These are phyloP conservation scores for Lasiodiplodia sp. DNA, from an alignment of 2,329 filamentous ascomycete species.

Conservation along the genomic window DNA sequence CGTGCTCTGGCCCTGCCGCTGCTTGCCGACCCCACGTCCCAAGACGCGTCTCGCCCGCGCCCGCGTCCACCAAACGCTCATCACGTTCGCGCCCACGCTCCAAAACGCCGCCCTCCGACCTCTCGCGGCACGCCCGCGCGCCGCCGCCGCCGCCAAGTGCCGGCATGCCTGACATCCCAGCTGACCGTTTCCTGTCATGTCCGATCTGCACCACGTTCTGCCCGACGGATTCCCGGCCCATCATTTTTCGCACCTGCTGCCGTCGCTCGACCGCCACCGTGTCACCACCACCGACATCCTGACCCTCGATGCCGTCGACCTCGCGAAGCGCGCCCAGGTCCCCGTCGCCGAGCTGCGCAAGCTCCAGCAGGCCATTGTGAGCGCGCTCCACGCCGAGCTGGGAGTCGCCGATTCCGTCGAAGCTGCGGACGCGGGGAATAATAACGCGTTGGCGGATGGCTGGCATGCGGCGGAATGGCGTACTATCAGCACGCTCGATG, in stretches of 20 bases:
- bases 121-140: slow-evolving; percentile 16
- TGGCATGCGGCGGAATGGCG: slow-evolving; percentile 52
- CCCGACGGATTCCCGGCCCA: slow-evolving; percentile 74
- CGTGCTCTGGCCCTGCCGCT: neutral
- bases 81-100: neutral
- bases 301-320: slow-evolving; percentile 79
- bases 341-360: slow-evolving; percentile 81
- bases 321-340: slow-evolving; percentile 84
- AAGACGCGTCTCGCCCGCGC: slow-evolving; percentile 6
- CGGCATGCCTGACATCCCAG: slow-evolving; percentile 17
- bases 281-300: slow-evolving; percentile 86
- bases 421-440: slow-evolving; percentile 28
- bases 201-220: slow-evolving; percentile 83
- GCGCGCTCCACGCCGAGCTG: slow-evolving; percentile 71
- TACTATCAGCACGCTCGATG: slow-evolving; percentile 82
- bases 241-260: slow-evolving; percentile 76
- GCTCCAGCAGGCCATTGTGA: slow-evolving; percentile 71
- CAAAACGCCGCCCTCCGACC: neutral
- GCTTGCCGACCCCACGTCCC: neutral
- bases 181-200: slow-evolving; percentile 63
- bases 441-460: slow-evolving; percentile 36
- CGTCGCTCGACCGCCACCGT: slow-evolving; percentile 77
- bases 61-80: neutral
- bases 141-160: neutral
- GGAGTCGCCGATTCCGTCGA: slow-evolving; percentile 44